These are phyloP conservation scores for Chenopodium album DNA, from an alignment of 148 eudicot species.

Conservation along the genomic window DNA sequence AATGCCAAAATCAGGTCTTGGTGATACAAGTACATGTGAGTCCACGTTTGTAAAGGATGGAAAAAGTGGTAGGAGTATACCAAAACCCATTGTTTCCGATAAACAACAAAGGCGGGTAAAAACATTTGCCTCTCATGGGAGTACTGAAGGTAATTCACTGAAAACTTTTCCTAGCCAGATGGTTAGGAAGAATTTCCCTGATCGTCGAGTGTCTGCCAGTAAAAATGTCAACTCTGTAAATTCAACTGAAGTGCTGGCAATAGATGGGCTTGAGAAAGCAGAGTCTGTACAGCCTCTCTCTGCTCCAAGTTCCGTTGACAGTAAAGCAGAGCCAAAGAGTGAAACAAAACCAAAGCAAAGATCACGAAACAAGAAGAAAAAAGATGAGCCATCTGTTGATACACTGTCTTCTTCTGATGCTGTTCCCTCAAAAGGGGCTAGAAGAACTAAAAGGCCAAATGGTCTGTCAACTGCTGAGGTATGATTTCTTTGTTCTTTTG, in stretches of 20 bases:
- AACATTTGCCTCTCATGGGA: slow-evolving; percentile 32
- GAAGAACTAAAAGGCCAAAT: slow-evolving; percentile 22
- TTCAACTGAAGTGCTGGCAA: slow-evolving; percentile 34
- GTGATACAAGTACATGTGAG: slow-evolving; percentile 32
- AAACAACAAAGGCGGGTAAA: slow-evolving; percentile 38
- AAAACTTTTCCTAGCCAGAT: slow-evolving; percentile 17
- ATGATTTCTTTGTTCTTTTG: slow-evolving; percentile 21
- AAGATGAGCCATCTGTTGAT: slow-evolving; percentile 35
- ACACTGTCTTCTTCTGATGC: slow-evolving; percentile 36
- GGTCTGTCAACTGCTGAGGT: slow-evolving; percentile 46
- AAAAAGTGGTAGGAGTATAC: slow-evolving; percentile 17
- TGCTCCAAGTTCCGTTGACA: slow-evolving; percentile 27
- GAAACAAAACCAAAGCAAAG: slow-evolving; percentile 5
- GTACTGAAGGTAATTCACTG: slow-evolving; percentile 23
- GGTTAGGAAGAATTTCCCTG: slow-evolving; percentile 5
- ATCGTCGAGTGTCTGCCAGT: slow-evolving; percentile 28
- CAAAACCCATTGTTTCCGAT: slow-evolving; percentile 26
- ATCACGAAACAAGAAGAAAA: slow-evolving; percentile 38
- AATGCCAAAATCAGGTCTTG: slow-evolving; percentile 17
- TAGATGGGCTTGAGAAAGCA: slow-evolving; percentile 34
- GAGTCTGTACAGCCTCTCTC: slow-evolving; percentile 20
- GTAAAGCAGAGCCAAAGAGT: slow-evolving; percentile 31
- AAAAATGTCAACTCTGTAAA: slow-evolving; percentile 29
- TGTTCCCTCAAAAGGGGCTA: slow-evolving; percentile 29
- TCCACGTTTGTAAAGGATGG: slow-evolving; percentile 31